A percentile compares a stretch with the other conserved stretches of the same genome.
phyloP scores from a whole-genome alignment of 2,329 filamentous ascomycete genomes.

The Paracorniculantispora psalliotae region DNA sequence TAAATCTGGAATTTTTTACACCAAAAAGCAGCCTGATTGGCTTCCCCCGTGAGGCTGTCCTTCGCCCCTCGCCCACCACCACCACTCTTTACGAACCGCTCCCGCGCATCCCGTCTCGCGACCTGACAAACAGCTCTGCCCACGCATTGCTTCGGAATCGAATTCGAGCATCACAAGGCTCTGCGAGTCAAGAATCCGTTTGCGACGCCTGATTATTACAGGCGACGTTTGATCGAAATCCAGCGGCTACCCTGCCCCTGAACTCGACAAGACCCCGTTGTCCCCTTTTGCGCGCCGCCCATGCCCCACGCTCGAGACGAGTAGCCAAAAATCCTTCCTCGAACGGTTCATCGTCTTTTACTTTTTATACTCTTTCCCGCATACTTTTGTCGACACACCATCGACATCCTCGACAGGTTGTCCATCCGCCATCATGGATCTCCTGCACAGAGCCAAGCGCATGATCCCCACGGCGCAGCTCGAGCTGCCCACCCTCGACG shows the following conservation, averaged over 20 bases:
- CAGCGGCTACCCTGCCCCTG: constrained; percentile 1
- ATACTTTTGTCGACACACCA: too few species aligned
- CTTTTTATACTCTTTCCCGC: too few species aligned
- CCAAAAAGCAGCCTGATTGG: not conserved
- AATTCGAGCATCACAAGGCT: not conserved
- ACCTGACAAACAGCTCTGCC: too few species aligned
- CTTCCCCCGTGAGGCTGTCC: not conserved
- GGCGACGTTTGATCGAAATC: not conserved
- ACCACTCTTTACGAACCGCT: too few species aligned
- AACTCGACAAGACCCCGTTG: not conserved
- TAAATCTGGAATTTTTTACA: not conserved
- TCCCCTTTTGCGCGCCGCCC: constrained; percentile 3
- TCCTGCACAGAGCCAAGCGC: constrained; percentile 51
- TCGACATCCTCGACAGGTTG: not conserved
- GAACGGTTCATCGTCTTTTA: too few species aligned
- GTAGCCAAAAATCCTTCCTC: not conserved
- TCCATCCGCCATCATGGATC: constrained; percentile 43
- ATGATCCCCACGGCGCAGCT: constrained; percentile 40
- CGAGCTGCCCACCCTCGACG: constrained; percentile 46
- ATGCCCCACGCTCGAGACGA: not conserved
- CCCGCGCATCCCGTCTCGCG: too few species aligned
- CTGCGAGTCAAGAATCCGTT: not conserved
- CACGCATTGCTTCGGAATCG: too few species aligned
- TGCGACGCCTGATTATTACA: not conserved
- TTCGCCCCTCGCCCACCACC: not conserved